Conservation (phyloP, 2,329 filamentous ascomycete species). For the Phyllosticta citrichinensis region DNA sequence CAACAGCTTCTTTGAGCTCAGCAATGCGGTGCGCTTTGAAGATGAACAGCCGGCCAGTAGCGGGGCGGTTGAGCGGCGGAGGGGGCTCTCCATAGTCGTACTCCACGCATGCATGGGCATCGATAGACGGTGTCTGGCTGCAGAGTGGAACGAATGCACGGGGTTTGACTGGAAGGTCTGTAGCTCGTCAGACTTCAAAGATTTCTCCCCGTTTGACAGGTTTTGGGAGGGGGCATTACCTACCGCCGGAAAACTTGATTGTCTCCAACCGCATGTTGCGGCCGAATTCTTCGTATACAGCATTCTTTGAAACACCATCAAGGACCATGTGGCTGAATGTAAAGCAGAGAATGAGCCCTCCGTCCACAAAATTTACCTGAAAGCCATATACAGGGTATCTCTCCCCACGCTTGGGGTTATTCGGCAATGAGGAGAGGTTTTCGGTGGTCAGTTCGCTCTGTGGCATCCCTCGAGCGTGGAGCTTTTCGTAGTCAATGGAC, state of each 20-base stretch:
- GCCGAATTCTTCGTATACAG: neutral
- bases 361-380: neutral
- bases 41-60: neutral
- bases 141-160: neutral
- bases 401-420: neutral
- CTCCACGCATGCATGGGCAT: neutral
- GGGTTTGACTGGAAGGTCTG: neutral
- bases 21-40: neutral
- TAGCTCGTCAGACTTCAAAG: neutral
- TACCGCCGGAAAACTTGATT: neutral
- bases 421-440: neutral
- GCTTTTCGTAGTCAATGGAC: neutral
- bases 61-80: neutral
- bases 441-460: neutral
- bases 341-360: neutral
- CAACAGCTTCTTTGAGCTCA: neutral
- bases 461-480: neutral
- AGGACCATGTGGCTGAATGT: neutral
- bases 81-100: neutral
- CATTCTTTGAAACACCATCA: neutral
- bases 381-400: neutral
- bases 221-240: neutral
- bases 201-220: neutral
- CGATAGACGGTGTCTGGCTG: neutral
- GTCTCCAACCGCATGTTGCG: neutral